Conservation (phyloP, 306 rosid genomes). For the Gynostemma pentaphyllum region DNA sequence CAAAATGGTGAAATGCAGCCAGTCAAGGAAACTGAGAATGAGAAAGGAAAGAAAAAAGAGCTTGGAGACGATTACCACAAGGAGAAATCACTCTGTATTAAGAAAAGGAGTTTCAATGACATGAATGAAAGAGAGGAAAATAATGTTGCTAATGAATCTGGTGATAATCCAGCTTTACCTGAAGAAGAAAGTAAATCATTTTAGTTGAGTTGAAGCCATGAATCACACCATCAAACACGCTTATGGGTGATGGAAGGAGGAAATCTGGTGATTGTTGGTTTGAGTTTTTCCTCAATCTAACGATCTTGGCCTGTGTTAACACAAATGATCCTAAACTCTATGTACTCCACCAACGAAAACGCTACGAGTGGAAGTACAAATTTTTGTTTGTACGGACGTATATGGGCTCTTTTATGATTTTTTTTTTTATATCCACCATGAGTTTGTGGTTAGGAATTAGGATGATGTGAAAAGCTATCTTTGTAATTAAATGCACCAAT, state of each 20-base stretch:
- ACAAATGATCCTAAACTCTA: neutral
- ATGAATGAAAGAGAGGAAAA: constrained; percentile 36
- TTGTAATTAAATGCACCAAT: neutral
- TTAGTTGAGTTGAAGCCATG: constrained; percentile 11
- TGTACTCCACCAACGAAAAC: neutral
- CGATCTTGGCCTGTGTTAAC: neutral
- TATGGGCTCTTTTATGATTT: neutral
- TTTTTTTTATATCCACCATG: neutral
- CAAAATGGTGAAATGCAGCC: constrained; percentile 32
- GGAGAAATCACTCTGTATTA: constrained; percentile 28
- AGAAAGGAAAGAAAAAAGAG: constrained; percentile 53
- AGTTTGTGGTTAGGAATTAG: neutral
- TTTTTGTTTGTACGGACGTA: neutral
- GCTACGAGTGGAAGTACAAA: neutral
- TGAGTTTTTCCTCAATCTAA: neutral
- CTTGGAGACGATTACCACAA: constrained; percentile 25
- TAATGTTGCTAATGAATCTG: constrained; percentile 18
- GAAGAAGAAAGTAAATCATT: constrained; percentile 26
- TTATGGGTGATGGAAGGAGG: neutral
- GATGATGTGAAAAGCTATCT: neutral
- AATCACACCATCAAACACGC: neutral
- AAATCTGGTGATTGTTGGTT: neutral
- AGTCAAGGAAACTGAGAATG: constrained; percentile 31
- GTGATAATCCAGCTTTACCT: constrained; percentile 8
- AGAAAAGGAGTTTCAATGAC: constrained; percentile 65